These are phyloP conservation scores for Coemansia sp. DNA, from an alignment of 192 early-diverging fungal genomes.

Conservation along the genomic window DNA sequence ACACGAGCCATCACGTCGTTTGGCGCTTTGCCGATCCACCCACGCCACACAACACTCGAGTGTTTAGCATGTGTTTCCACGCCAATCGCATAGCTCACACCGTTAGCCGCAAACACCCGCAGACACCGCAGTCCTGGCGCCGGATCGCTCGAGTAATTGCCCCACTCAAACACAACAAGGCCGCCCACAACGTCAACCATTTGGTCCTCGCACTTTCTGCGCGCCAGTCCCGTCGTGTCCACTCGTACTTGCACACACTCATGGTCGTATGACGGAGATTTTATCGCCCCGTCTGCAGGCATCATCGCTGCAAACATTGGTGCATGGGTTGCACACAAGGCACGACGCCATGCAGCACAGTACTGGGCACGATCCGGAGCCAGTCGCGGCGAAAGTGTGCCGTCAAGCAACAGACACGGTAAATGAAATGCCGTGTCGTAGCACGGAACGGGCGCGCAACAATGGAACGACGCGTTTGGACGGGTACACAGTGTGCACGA, in stretches of 20 bases:
- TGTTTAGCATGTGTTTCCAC: background rate
- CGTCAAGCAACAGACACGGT: conserved; percentile 38
- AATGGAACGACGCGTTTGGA: conserved; percentile 37
- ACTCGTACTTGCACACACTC: conserved; percentile 18
- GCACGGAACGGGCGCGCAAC: conserved; percentile 47
- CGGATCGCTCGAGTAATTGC: background rate
- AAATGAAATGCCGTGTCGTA: conserved; percentile 38
- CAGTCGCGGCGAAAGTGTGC: conserved; percentile 10
- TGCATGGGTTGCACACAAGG: conserved; percentile 34
- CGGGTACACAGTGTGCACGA: conserved; percentile 30
- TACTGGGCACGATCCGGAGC: conserved; percentile 18
- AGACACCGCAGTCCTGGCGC: conserved; percentile 7
- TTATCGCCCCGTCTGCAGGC: conserved; percentile 25
- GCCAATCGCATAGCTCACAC: conserved; percentile 1
- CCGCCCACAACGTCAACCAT: background rate
- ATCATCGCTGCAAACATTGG: conserved; percentile 42
- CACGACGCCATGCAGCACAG: conserved; percentile 41
- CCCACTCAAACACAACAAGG: conserved; percentile 21
- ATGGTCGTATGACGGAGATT: conserved; percentile 8
- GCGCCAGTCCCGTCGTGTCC: background rate
- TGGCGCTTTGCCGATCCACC: conserved; percentile 10
- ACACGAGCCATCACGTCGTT: background rate
- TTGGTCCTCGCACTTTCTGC: background rate
- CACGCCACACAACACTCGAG: conserved; percentile 7
- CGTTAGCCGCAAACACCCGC: conserved; percentile 10